These are phyloP conservation scores for Naganishia cerealis DNA, from an alignment of 1,284 basidiomycete genomes.

Conservation along the genomic window DNA sequence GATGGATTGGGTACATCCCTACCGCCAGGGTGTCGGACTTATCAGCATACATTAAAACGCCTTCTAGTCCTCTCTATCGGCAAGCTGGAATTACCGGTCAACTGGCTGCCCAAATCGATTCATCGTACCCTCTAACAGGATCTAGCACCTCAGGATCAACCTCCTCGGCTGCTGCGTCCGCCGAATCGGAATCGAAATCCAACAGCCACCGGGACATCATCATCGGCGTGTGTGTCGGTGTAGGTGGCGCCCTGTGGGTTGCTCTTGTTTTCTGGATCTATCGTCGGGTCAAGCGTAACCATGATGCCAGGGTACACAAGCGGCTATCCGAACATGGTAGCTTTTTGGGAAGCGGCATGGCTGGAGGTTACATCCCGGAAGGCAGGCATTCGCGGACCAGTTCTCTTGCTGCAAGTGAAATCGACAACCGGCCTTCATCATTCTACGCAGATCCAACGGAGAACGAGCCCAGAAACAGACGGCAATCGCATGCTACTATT, in stretches of 20 bases:
- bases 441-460: constrained; percentile 55
- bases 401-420: constrained; percentile 51
- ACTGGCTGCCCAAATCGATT: constrained; percentile 53
- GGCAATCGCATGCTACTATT: constrained; percentile 9
- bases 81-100: constrained; percentile 52
- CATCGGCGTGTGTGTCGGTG: constrained; percentile 53
- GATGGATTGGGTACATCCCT: constrained; percentile 55
- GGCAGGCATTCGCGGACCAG: constrained; percentile 39
- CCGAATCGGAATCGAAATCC: constrained; percentile 26
- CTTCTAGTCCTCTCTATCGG: constrained; percentile 51
- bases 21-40: constrained; percentile 48
- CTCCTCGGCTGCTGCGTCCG: constrained; percentile 26
- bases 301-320: constrained; percentile 52
- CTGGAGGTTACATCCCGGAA: constrained; percentile 36
- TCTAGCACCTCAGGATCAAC: constrained; percentile 29
- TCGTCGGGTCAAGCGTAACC: constrained; percentile 50
- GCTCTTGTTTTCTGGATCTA: constrained; percentile 53
- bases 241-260: constrained; percentile 53
- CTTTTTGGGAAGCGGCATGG: constrained; percentile 42
- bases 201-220: constrained; percentile 48
- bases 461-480: constrained; percentile 42
- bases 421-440: constrained; percentile 53
- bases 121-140: constrained; percentile 50
- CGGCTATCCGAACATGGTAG: constrained; percentile 51
- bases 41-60: constrained; percentile 43